Conservation (phyloP, 768 basidiomycete genomes). For the Russula vinacea region DNA sequence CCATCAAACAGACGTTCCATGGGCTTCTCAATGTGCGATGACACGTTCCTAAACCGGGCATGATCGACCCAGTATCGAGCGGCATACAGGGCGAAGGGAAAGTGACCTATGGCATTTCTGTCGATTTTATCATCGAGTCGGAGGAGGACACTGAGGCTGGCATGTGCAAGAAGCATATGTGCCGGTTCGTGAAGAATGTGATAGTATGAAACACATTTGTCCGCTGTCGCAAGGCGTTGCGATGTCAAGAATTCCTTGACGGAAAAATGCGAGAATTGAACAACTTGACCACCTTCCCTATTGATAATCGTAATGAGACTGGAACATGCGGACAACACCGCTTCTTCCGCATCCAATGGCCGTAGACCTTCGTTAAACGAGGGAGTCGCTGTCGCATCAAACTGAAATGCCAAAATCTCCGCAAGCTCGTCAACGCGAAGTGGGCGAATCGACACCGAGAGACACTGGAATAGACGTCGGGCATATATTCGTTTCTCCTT, state of each 20-base stretch:
- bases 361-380: not conserved
- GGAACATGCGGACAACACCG: not conserved
- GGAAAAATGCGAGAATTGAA: not conserved
- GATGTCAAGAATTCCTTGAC: not conserved
- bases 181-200: not conserved
- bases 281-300: not conserved
- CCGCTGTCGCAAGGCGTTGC: not conserved
- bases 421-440: not conserved
- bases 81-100: too few relatives aligned
- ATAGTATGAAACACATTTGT: not conserved
- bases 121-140: too few relatives aligned
- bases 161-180: not conserved
- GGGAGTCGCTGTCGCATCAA: not conserved
- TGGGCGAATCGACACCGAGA: not conserved
- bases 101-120: too few relatives aligned
- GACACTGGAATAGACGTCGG: not conserved
- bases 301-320: not conserved
- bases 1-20: slow-evolving; percentile 11
- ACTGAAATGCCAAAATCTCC: not conserved
- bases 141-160: too few relatives aligned
- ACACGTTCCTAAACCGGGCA: not conserved
- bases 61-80: not conserved
- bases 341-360: not conserved
- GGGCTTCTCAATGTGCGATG: not conserved
- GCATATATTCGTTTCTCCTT: not conserved